Base-by-base conservation (phyloP, 805 yeast genomes). In the Nakazawaea wickerhamii region DNA sequence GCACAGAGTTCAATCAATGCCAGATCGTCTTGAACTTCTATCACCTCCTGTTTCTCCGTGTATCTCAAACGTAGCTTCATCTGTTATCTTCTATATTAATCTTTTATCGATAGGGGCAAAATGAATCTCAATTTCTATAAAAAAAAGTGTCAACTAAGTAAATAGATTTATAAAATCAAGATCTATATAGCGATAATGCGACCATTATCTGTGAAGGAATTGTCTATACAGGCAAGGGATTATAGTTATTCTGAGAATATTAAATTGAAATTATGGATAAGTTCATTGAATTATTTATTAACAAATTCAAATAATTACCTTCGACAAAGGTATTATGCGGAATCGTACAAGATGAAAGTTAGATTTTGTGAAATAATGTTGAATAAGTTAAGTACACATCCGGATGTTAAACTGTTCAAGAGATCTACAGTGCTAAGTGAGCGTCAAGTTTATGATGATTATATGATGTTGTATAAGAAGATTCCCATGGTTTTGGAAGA, bases 331-430 rank as follows among this genome's bases (percentile, higher is more conserved):
- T 64, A 71, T 22, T 53, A 61, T 32, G 70, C 67, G 32, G 74
- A 72, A 45, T 76, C 86, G 0, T 82, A 73, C 51, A 58, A 77
- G 23, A 59, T 78, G 42, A 79, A 79, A 52, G 60, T 73, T 35
- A 59, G 89, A 43, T 80, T 76, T 50, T 70, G 81, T 18, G 85
- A 82, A 46, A 61, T 79, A 37, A 63, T 77, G 25, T 66, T 72
- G 41, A 71, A 74, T 57, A 62, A 61, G 38, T 51, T 79, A 33
- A 66, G 68, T 14, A 56, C 46, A 5, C 79, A 75, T 46, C 77
- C 79, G 0, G 72, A 67, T 20, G 49, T 72, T 40, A 58, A 55
- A 47, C 43, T 44, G 30, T 55, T 48, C 44, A 59, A 51, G 41
- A 30, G 39, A 52, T 47, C 54, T 55, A 11, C 30, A 3, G 3